Percentiles rank a stretch among this genome's conserved stretches.
Conservation (phyloP, 2,329 filamentous ascomycete species). For the Colletotrichum karsti region DNA sequence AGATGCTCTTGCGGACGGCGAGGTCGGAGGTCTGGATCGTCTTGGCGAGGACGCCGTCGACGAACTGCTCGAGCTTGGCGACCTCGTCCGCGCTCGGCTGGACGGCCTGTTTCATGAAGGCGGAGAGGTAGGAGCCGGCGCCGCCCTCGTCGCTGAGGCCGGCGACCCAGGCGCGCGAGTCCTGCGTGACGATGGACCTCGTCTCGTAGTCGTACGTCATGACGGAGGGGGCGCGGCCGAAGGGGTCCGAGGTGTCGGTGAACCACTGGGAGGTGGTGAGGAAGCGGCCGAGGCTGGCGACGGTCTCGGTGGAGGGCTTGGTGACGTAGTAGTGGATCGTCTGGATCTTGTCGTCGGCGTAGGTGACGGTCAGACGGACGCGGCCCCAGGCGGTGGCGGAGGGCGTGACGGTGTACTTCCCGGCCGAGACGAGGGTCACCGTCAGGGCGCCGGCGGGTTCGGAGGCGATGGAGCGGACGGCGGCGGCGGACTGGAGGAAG, state of each 20-base stretch:
- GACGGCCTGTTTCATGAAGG: slow-evolving; percentile 61
- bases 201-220: slow-evolving; percentile 65
- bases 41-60: slow-evolving; percentile 58
- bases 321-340: slow-evolving; percentile 66
- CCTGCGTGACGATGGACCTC: slow-evolving; percentile 50
- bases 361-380: slow-evolving; percentile 54
- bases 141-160: slow-evolving; percentile 69
- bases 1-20: slow-evolving; percentile 61
- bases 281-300: slow-evolving; percentile 59
- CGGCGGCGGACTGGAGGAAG: slow-evolving; percentile 49
- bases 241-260: slow-evolving; percentile 59
- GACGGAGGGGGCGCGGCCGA: slow-evolving; percentile 60
- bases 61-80: slow-evolving; percentile 60
- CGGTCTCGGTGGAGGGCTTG: slow-evolving; percentile 50
- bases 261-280: slow-evolving; percentile 63
- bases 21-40: slow-evolving; percentile 54
- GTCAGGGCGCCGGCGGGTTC: slow-evolving; percentile 47
- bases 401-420: slow-evolving; percentile 51
- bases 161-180: slow-evolving; percentile 64
- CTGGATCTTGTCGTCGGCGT: slow-evolving; percentile 56
- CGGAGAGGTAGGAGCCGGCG: slow-evolving; percentile 62
- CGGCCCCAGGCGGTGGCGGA: slow-evolving; percentile 56
- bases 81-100: slow-evolving; percentile 59
- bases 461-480: slow-evolving; percentile 47
- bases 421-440: slow-evolving; percentile 31